phyloP scores from a whole-genome alignment of 2,329 filamentous ascomycete genomes.

The Cryphonectria japonica region DNA sequence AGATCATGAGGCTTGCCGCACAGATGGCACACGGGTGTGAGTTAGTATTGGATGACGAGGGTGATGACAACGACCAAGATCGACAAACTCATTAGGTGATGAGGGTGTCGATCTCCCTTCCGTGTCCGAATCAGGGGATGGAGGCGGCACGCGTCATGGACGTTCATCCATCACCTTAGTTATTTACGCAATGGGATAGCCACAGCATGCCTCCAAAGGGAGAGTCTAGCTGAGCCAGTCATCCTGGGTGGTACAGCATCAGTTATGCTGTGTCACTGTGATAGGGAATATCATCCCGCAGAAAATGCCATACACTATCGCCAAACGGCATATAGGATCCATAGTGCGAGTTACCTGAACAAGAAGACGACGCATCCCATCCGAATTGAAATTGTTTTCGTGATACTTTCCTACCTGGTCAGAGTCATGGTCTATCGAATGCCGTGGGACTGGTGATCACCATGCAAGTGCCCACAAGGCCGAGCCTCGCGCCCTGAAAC shows the following conservation, averaged over 20 bases:
- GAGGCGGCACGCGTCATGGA: not conserved
- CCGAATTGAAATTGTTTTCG: not conserved
- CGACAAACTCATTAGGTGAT: not conserved
- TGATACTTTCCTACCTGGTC: not conserved
- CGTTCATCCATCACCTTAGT: not conserved
- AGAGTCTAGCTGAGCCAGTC: not conserved
- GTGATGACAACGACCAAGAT: not conserved
- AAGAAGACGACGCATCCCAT: not conserved
- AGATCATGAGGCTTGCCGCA: constrained; percentile 13
- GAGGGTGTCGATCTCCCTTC: constrained; percentile 8
- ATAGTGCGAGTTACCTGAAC: not conserved
- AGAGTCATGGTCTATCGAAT: not conserved
- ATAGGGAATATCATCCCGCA: not conserved
- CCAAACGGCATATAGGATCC: not conserved
- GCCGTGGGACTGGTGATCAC: not conserved
- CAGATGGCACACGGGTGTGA: constrained; percentile 4
- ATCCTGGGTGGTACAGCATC: constrained; percentile 2
- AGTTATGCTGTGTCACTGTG: constrained; percentile 8
- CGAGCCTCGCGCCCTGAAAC: not conserved
- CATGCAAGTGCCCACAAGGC: not conserved
- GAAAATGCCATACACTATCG: not conserved
- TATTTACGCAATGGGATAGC: not conserved
- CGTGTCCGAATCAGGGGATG: not conserved
- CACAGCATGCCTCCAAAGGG: not conserved
- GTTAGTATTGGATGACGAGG: not conserved